Percentiles rank a stretch among this genome's conserved stretches.
These are phyloP conservation scores for Tulasnella sp. DNA, from an alignment of 768 basidiomycete genomes.

Conservation along the genomic window DNA sequence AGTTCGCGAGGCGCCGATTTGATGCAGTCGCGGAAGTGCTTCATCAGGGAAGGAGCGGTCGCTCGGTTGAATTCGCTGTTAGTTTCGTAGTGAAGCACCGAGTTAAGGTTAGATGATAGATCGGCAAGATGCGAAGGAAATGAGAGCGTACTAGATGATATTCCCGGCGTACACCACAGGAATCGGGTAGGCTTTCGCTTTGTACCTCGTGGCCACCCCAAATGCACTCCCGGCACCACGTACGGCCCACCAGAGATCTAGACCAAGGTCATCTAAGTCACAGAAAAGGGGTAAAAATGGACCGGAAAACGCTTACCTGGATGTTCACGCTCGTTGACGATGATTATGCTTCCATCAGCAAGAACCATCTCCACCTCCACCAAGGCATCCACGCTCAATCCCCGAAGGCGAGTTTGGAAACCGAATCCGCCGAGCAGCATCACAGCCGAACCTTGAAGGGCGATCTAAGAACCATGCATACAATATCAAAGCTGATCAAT, in stretches of 20 bases:
- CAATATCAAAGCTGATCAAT: too few species aligned
- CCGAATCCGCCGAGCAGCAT: slow-evolving; percentile 72
- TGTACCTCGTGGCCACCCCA: slow-evolving; percentile 85
- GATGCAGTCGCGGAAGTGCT: slow-evolving; percentile 89
- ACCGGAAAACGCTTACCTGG: slow-evolving; percentile 47
- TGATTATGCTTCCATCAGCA: slow-evolving; percentile 81
- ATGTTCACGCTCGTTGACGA: slow-evolving; percentile 66
- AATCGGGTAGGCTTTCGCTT: slow-evolving; percentile 81
- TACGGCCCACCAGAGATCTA: slow-evolving; percentile 85
- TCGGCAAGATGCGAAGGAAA: slow-evolving; percentile 26
- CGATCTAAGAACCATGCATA: too few species aligned
- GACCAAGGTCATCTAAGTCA: not conserved
- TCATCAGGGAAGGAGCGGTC: slow-evolving; percentile 84
- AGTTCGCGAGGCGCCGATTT: slow-evolving; percentile 82
- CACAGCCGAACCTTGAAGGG: slow-evolving; percentile 32
- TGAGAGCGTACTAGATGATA: slow-evolving; percentile 70
- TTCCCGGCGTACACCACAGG: slow-evolving; percentile 91
- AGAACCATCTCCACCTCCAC: slow-evolving; percentile 91
- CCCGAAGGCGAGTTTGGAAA: slow-evolving; percentile 75
- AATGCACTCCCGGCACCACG: slow-evolving; percentile 79
- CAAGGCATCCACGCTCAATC: slow-evolving; percentile 83
- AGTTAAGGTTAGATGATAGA: slow-evolving; percentile 16
- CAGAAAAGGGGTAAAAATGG: not conserved
- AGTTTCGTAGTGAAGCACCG: not conserved
- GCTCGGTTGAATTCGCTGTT: slow-evolving; percentile 76